Conservation (phyloP, 2,329 filamentous ascomycete genomes). For the Aspergillus japonicus region DNA sequence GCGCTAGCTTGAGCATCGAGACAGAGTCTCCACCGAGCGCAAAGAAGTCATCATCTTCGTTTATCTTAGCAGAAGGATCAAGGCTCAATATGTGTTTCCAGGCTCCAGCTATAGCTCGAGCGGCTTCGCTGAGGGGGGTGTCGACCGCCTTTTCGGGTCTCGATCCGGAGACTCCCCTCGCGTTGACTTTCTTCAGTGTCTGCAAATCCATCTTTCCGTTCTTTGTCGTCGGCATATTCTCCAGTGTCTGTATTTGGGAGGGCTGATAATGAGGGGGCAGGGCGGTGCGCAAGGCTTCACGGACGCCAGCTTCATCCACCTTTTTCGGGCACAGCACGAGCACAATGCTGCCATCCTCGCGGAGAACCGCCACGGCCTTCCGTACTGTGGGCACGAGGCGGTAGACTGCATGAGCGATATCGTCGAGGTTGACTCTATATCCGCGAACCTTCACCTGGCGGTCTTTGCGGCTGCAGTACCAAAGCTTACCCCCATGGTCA, state of each 20-base stretch:
- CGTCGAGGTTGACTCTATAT: slow-evolving; percentile 43
- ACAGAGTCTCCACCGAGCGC: slow-evolving; percentile 19
- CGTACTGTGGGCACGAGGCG: not conserved
- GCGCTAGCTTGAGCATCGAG: slow-evolving; percentile 15
- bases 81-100: slow-evolving; percentile 8
- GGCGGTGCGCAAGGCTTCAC: slow-evolving; percentile 1
- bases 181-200: no score
- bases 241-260: no score
- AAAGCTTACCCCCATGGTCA: slow-evolving; percentile 37
- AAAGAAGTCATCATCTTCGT: slow-evolving; percentile 9
- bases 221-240: no score
- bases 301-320: not conserved
- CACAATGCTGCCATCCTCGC: not conserved
- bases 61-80: not conserved
- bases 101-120: not conserved
- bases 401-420: slow-evolving; percentile 19
- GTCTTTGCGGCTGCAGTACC: slow-evolving; percentile 44
- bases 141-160: no score
- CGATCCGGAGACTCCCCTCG: no score
- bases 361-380: not conserved
- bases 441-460: slow-evolving; percentile 42
- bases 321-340: not conserved
- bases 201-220: no score
- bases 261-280: slow-evolving; percentile 4
- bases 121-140: not conserved